Base-by-base conservation (phyloP, 1,284 basidiomycete species). In the Gymnopus androsaceus region DNA sequence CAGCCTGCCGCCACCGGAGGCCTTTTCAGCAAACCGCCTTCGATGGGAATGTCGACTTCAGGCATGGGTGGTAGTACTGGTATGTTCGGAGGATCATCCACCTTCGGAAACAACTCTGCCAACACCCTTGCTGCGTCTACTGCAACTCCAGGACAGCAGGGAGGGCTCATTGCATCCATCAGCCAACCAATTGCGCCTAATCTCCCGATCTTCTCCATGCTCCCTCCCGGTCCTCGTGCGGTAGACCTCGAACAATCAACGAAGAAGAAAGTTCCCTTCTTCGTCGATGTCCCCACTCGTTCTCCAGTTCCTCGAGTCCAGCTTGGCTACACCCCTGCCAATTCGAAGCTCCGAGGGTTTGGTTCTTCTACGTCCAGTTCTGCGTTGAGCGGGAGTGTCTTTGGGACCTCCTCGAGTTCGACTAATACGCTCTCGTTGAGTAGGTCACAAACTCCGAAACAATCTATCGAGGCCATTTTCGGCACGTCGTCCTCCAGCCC, bases 111-210 rank as follows among this genome's bases (percentile, higher is more conserved):
- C n/a, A n/a, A 60, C 31, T 64, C 69, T 27, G 62, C 63, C 27
- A 72, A 66, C 52, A 58, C 71, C 14, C 71, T 83, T 33, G 76
- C 74, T 51, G 69, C 73, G 9, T 75, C 81, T 27, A 67, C 69
- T 0, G 66, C 68, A 17, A 69, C 70, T 54, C 70, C 73, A 44
- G 73, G 68, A 38, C 71, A 75, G 23, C 82, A 84, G 67, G 79
- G 82, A 12, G 75, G 78, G 0, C 75, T 95, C 54, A 90, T 85
- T 12, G 90, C 93, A 0, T 94, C 93, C 9, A 92, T 98, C 66
- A 88, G 90, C 46, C 88, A 94, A 67, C 95, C 96, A 0, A 95
- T 98, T 68, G 91, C 90, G 40, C 82, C 85, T 57, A 94, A 92
- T 67, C 75, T 92, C 37, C 85, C 88, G 1, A 85, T 90, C 45